Conservation (phyloP, 179 eudicot genomes). For the Sideroxylon spinosum region DNA sequence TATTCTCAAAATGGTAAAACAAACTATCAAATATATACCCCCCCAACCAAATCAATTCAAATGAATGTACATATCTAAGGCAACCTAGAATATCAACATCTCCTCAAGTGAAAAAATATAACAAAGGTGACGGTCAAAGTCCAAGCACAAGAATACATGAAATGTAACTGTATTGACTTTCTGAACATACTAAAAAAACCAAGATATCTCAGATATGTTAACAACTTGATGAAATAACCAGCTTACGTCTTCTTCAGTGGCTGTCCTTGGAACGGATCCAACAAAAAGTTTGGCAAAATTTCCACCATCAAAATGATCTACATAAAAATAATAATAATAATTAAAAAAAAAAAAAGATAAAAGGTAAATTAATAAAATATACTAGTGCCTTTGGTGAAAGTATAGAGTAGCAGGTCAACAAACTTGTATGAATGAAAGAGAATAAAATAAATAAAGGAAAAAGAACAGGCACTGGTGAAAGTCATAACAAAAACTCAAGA, state of each 20-base stretch:
- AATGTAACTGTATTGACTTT: neutral
- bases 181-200: no score
- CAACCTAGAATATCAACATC: neutral
- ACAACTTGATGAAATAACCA: neutral
- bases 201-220: neutral
- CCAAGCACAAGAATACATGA: neutral
- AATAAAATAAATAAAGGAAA: neutral
- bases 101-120: neutral
- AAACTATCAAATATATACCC: no score
- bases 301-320: constrained; percentile 57
- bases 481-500: neutral
- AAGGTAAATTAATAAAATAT: no score
- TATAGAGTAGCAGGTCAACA: neutral
- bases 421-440: neutral
- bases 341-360: no score
- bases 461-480: neutral
- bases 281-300: constrained; percentile 83
- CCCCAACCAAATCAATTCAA: no score
- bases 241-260: constrained; percentile 88
- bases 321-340: neutral
- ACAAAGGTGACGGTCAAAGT: neutral
- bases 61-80: neutral
- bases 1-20: no score
- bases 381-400: neutral
- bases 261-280: constrained; percentile 96